Evolutionary conservation across 768 basidiomycete species (phyloP), one percentile per base, ranked within the genome.

Genomic region (Pisolithus orientalis): DNA sequence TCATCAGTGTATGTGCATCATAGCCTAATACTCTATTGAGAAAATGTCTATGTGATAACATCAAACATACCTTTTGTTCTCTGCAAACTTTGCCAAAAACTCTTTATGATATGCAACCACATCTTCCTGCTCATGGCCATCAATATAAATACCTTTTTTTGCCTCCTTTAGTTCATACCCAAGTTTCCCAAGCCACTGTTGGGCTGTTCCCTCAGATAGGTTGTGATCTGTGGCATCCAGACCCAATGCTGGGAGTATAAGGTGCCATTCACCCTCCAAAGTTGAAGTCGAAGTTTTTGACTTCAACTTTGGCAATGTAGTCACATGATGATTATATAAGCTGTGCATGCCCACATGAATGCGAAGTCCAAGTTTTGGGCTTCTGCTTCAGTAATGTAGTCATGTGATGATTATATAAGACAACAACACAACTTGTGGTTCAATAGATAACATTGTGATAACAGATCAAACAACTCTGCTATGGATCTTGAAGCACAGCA

Each of bases 121-220:
- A 55, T 66, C 63, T 6, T 49, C 34, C 1, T 51, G 48, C 38
- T 65, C 62, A 55, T 67, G 65, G 1, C 62, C 60, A 53, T 67
- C 62, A 44, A 62, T 40, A 53, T 65, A 66, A 3, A 62, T 38
- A 2, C 66, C 61, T 39, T 68, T 64, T 34, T 52, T 59, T 31
- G 62, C 64, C n/a, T 66, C 59, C 9, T 61, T 61, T 1, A 51
- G 57, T 46, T 43, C 39, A 38, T 53, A 59, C 13, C 53, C 65
- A 9, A 75, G 39, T 9, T 60, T 67, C 4, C 63, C 49, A 2
- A 79, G 56, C 71, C 70, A 75, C 1, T 54, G 40, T 8, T 45
- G 47, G 13, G 71, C 70, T 2, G 68, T 74, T 5, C 46, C 11
- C 2, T 55, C 49, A 14, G 58, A 59, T 47, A 70, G 65, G 6